Base-by-base conservation (phyloP, 116 monocot species). In the Dioscorea cayenensis region DNA sequence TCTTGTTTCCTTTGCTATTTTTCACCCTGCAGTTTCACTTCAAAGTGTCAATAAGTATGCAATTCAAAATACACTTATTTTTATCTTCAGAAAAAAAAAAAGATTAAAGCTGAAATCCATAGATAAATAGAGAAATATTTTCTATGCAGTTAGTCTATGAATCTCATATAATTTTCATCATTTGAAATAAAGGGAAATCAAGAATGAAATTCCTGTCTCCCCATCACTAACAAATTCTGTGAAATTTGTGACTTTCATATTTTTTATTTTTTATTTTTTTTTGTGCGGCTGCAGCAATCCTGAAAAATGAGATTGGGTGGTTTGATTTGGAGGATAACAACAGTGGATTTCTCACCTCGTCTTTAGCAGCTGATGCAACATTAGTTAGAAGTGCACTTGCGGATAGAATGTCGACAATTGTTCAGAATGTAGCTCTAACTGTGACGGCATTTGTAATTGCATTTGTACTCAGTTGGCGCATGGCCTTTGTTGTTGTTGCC, bases 301-400 rank as follows among this genome's bases (percentile, higher is more conserved):
- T 84, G 29, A 67, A 62, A 36, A 84, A 84, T 49, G 84, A 84
- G 67, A 69, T 80, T 63, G 84, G 68, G 0, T 84, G 84, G 84
- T 84, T 84, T 63, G 84, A 84, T 71, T 28, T 38, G 22, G 80
- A 84, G 6, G 77, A 80, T 50, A 77, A 84, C 37, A 77, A 64
- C 66, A 74, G 76, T 18, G 80, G 74, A 32, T 66, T 63, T 59
- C 23, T 84, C 17, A 64, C 80, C 52, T 66, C 77, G 58, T 64
- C 69, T 60, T 76, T 84, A 66, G 77, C 84, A 71, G 71, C 68
- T 43, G 80, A 84, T 77, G 84, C 84, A 49, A 77, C 80, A 66
- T 70, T 77, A 22, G 76, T 84, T 19, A 76, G 75, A 50, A 73
- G 72, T 25, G 60, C 76, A 62, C 48, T 80, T 28, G 72, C 79